Evolutionary conservation across 371 early-diverging fungal species (phyloP).

Genomic region (Funneliformis caledonium): DNA sequence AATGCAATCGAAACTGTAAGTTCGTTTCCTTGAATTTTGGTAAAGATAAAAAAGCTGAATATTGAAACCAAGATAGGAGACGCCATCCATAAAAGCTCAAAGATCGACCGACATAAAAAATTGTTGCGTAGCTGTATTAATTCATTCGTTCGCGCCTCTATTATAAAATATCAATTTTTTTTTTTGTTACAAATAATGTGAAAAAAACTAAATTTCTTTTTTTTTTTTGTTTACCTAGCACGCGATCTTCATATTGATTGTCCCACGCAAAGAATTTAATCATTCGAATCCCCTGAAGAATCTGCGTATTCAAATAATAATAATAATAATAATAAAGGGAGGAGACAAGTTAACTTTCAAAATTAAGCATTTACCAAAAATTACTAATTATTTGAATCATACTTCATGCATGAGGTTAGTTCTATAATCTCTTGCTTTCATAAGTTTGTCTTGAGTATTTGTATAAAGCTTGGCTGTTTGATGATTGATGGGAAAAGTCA

Average conservation of each 20-base stretch:
- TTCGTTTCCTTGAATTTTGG: slow-evolving; percentile 57
- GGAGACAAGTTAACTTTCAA: neutral
- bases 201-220: neutral
- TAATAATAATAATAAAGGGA: neutral
- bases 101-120: slow-evolving; percentile 20
- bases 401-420: slow-evolving; percentile 56
- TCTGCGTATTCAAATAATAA: neutral
- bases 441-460: slow-evolving; percentile 20
- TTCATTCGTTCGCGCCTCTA: neutral
- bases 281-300: slow-evolving; percentile 15
- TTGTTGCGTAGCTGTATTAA: slow-evolving; percentile 7
- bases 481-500: slow-evolving; percentile 57
- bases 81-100: slow-evolving; percentile 48
- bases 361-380: neutral
- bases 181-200: neutral
- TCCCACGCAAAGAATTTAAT: slow-evolving; percentile 9
- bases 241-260: slow-evolving; percentile 8
- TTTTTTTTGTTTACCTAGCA: neutral
- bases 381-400: neutral
- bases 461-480: slow-evolving; percentile 60
- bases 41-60: slow-evolving; percentile 59
- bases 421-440: slow-evolving; percentile 51
- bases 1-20: slow-evolving; percentile 67
- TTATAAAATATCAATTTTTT: neutral
- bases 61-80: slow-evolving; percentile 62